phyloP scores from a whole-genome alignment of 805 yeast species.

The Lipomyces oligophaga region DNA sequence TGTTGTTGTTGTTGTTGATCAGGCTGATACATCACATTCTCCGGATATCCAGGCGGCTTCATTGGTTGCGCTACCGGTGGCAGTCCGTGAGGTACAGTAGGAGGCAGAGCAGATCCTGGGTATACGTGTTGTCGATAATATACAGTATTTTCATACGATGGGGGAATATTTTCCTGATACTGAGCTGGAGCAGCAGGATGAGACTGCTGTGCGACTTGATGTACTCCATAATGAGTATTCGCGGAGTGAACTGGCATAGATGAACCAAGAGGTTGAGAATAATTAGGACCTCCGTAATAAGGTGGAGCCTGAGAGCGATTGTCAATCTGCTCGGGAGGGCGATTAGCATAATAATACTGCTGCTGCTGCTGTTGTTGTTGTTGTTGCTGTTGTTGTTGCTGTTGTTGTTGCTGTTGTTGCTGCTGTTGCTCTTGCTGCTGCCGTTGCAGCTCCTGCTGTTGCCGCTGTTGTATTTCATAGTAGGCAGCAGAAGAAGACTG shows the following conservation, averaged over 20 bases:
- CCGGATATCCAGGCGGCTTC: not conserved
- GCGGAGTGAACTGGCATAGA: not conserved
- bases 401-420: conserved; percentile 12
- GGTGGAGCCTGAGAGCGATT: not conserved
- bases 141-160: too few relatives aligned
- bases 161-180: too few relatives aligned
- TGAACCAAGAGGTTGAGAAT: not conserved
- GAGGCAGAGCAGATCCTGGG: not conserved
- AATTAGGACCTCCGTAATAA: too few relatives aligned
- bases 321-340: not conserved
- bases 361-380: conserved; percentile 5
- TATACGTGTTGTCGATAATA: not conserved
- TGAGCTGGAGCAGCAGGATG: too few relatives aligned
- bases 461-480: not conserved
- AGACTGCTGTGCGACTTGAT: too few relatives aligned
- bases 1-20: not conserved
- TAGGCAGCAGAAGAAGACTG: too few relatives aligned
- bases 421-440: conserved; percentile 8
- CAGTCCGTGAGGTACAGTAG: not conserved
- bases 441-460: conserved; percentile 6
- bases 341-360: not conserved
- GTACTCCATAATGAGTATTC: too few relatives aligned
- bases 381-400: conserved; percentile 2
- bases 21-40: not conserved
- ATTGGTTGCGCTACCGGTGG: not conserved